A percentile compares a stretch with the other conserved stretches of the same genome.
These are phyloP conservation scores for Psilocybe mexicana DNA, from an alignment of 1,284 basidiomycete species.

Conservation along the genomic window DNA sequence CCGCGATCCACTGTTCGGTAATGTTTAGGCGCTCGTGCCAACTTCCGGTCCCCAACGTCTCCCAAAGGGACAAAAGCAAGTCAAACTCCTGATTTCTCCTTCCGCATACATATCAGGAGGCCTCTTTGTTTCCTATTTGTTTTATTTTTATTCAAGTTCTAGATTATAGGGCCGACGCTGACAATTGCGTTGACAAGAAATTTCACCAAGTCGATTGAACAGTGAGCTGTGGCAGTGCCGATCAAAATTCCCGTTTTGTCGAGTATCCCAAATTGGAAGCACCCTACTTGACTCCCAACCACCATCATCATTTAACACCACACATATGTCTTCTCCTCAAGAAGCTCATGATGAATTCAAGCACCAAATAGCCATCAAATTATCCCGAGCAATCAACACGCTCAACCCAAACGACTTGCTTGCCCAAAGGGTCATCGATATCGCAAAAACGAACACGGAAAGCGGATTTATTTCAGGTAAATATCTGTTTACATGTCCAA, in stretches of 20 bases:
- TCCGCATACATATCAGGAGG: background rate
- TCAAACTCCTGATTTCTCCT: too few relatives aligned
- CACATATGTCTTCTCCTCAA: slow-evolving; percentile 29
- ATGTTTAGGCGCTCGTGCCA: background rate
- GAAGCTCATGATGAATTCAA: slow-evolving; percentile 56
- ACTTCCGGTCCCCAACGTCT: background rate
- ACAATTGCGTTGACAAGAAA: too few relatives aligned
- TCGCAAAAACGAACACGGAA: slow-evolving; percentile 69
- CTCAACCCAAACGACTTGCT: slow-evolving; percentile 84
- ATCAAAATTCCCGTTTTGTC: too few relatives aligned
- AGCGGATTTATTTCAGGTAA: slow-evolving; percentile 65
- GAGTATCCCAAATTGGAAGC: background rate
- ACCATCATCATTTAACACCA: slow-evolving; percentile 10
- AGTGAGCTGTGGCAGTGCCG: too few relatives aligned
- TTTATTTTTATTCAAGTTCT: background rate
- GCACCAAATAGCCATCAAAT: slow-evolving; percentile 78
- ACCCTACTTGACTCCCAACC: slow-evolving; percentile 10
- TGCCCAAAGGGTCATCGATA: slow-evolving; percentile 76
- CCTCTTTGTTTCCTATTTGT: too few relatives aligned
- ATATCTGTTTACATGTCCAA: slow-evolving; percentile 1
- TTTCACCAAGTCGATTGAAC: too few relatives aligned
- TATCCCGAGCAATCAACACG: slow-evolving; percentile 77
- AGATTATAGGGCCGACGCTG: background rate
- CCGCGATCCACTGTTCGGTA: background rate
- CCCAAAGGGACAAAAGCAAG: background rate